Evolutionary conservation across 495 filamentous ascomycete genomes (phyloP).

Genomic region (Pyrenula massariospora): DNA sequence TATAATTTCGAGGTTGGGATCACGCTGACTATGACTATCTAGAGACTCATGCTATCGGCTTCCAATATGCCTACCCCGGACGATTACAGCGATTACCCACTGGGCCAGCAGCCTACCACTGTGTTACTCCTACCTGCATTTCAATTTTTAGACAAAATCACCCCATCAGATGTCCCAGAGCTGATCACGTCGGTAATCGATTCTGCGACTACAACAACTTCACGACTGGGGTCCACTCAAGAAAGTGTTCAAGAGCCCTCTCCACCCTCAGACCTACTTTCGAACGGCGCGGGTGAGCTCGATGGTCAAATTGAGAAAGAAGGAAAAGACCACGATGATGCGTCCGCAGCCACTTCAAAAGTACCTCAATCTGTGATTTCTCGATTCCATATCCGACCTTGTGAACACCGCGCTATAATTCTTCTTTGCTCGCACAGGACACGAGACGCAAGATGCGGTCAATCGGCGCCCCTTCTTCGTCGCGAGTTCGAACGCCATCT

Average conservation of each 20-base stretch:
- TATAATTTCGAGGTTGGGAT: neutral
- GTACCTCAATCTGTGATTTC: neutral
- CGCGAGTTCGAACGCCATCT: slow-evolving; percentile 86
- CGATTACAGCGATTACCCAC: slow-evolving; percentile 38
- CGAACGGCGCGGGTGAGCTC: neutral
- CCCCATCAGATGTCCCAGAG: slow-evolving; percentile 57
- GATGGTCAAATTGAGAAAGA: neutral
- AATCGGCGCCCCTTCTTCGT: slow-evolving; percentile 75
- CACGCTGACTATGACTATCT: slow-evolving; percentile 3
- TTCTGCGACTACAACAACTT: slow-evolving; percentile 59
- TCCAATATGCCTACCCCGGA: slow-evolving; percentile 79
- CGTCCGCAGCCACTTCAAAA: neutral
- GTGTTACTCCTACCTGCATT: slow-evolving; percentile 84
- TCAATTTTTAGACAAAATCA: slow-evolving; percentile 75
- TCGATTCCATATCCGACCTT: slow-evolving; percentile 36
- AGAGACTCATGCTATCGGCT: slow-evolving; percentile 85
- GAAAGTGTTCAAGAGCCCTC: neutral
- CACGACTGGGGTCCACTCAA: slow-evolving; percentile 41
- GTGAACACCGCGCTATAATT: slow-evolving; percentile 74
- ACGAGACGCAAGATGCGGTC: slow-evolving; percentile 88
- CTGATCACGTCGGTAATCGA: slow-evolving; percentile 65
- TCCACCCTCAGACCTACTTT: neutral
- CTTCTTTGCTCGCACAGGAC: slow-evolving; percentile 89
- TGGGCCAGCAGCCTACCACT: slow-evolving; percentile 59
- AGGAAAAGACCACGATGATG: slow-evolving; percentile 11